Conservation (phyloP, 805 yeast genomes). For the Yarrowia porcina region DNA sequence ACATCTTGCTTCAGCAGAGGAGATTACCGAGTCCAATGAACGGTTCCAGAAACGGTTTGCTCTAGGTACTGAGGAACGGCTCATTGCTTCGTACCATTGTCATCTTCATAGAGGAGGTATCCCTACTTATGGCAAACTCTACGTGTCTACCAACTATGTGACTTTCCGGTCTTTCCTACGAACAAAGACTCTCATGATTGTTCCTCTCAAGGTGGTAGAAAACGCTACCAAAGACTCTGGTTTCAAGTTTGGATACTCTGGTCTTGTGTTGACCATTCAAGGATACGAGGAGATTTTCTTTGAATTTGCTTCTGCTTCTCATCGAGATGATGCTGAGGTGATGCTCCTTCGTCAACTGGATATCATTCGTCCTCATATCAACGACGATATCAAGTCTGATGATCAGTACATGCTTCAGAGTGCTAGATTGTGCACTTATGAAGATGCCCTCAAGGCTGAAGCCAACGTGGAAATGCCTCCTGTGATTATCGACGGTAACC, state of each 20-base stretch:
- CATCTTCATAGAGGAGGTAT: slow-evolving; percentile 60
- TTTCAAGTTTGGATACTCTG: slow-evolving; percentile 62
- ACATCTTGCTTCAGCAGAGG: slow-evolving; percentile 46
- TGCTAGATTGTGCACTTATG: slow-evolving; percentile 64
- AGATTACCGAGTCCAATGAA: slow-evolving; percentile 48
- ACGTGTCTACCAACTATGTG: slow-evolving; percentile 62
- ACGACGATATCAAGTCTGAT: slow-evolving; percentile 23
- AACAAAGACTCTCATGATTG: slow-evolving; percentile 70
- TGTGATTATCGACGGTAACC: slow-evolving; percentile 9
- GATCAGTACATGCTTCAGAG: slow-evolving; percentile 40
- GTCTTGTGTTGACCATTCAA: slow-evolving; percentile 63
- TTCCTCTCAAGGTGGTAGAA: slow-evolving; percentile 74
- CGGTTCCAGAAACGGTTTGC: slow-evolving; percentile 67
- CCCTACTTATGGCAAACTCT: slow-evolving; percentile 81
- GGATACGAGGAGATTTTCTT: slow-evolving; percentile 76
- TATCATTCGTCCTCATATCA: slow-evolving; percentile 8
- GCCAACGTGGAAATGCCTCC: slow-evolving; percentile 30
- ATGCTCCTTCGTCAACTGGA: slow-evolving; percentile 51
- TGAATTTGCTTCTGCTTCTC: slow-evolving; percentile 50
- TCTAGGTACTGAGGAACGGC: slow-evolving; percentile 47
- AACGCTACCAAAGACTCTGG: slow-evolving; percentile 66
- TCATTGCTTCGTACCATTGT: slow-evolving; percentile 67
- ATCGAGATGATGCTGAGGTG: slow-evolving; percentile 67
- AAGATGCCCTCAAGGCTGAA: slow-evolving; percentile 49
- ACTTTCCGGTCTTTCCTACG: slow-evolving; percentile 81